Conservation (phyloP, 495 filamentous ascomycete species). For the Pseudevernia furfuracea region DNA sequence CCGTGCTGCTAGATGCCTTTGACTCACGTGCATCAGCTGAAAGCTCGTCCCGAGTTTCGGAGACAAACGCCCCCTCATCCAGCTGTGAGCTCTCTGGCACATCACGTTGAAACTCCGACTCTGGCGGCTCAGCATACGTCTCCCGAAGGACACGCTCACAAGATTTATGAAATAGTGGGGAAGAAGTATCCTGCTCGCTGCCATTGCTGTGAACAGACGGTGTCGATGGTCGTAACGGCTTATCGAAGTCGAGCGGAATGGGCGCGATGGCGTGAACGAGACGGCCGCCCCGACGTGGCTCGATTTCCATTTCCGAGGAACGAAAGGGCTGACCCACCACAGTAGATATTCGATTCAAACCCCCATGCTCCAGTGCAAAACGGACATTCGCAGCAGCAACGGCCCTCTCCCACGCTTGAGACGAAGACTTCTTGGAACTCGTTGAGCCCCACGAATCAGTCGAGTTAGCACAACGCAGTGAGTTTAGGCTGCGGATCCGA, state of each 20-base stretch:
- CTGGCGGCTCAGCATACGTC: not conserved
- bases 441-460: not conserved
- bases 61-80: not conserved
- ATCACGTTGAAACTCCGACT: not conserved
- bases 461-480: not conserved
- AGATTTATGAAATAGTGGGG: constrained; percentile 11
- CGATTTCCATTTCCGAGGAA: not conserved
- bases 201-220: constrained; percentile 8
- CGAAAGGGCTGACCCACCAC: not conserved
- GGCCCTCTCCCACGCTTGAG: not conserved
- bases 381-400: not conserved
- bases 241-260: constrained; percentile 7
- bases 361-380: not conserved
- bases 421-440: not conserved
- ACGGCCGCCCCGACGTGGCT: not conserved
- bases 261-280: not conserved
- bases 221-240: not conserved
- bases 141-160: not conserved
- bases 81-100: too few relatives aligned
- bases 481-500: not conserved
- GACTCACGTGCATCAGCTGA: not conserved
- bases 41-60: not conserved
- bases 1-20: not conserved
- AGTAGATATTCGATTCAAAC: too few relatives aligned
- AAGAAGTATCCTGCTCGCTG: constrained; percentile 14